Base-by-base conservation (phyloP, 306 rosid genomes). In the Hylodesmum podocarpum region DNA sequence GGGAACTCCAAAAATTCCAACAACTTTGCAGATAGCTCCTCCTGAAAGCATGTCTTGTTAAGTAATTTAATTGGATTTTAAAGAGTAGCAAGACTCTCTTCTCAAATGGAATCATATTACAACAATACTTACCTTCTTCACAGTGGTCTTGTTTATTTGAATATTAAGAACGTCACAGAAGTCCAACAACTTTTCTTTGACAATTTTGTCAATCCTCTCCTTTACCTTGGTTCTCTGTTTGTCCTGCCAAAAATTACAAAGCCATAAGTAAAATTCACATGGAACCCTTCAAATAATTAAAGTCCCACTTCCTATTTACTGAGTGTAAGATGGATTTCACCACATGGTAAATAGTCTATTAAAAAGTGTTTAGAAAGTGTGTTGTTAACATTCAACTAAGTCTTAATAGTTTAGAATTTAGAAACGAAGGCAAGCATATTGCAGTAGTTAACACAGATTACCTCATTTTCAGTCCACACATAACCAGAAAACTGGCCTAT, bases 1-100 rank as follows among this genome's bases (percentile, higher is more conserved):
- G 99, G 99, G 29, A 90, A 84, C 83, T 96, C 98, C 91, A 96
- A 80, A 84, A 96, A 96, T 71, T 96, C 99, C 80, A 96, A 85
- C 80, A 96, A 66, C 80, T 87, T 96, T 3, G 77, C 91, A 70
- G 97, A 88, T 34, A 96, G 87, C 27, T 96, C 99, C 80, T 96
- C 99, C 99, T 96, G 84, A 67, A 88, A 78, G 54, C 61, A 78
- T 13, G 55, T 68, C 34, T 3, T 40, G 37, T 76, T 64, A 39
- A 72, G 18, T 33, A 46, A 74, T 44, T 43, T 34, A 11, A 10
- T n/a, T n/a, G n/a, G n/a, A n/a, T 41, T 50, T 25, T 33, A 3
- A 57, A 80, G 12, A 3, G 21, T 21, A 62, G 21, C 3, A 7
- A 27, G 22, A 55, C 40, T 61, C 33, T n/a, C 37, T 64, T 39